Evolutionary conservation across 2,329 filamentous ascomycete species (phyloP), one percentile per base, ranked within the genome.

Genomic region (Phialophora tarda): DNA sequence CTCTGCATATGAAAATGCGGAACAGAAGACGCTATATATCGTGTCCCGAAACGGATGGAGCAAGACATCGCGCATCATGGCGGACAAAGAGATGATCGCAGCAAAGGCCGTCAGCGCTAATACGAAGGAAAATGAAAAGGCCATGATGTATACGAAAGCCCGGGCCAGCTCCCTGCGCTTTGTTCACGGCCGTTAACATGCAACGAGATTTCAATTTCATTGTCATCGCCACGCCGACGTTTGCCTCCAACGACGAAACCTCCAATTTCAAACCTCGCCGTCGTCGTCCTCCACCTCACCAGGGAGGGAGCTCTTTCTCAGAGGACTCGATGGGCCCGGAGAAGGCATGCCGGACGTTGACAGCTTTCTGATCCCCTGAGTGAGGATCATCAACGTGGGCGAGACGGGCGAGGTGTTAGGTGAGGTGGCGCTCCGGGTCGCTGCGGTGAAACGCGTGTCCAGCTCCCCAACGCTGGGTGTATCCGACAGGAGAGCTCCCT

Each of bases 401-500:
- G 28, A 55, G 1, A 28, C 14, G 48, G 23, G 21, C 23, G 48
- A 53, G 21, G 24, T 55, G n/a, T n/a, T n/a, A 12, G 28, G 10
- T 12, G 30, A 28, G 28, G 2, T 47, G 47, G 47, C 11, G 28
- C 30, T 34, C 4, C 32, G 28, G 23, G 53, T 30, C 8, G 14
- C 41, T 0, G 23, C 28, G 7, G 51, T 21, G 30, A 32, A 24
- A 21, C 26, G 21, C 14, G 62, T 53, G 8, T 60, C 55, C 21
- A 55, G 32, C 26, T 59, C 50, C 4, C 30, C 41, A 10, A 65
- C 50, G 21, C 58, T 41, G 51, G 50, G 60, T 21, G 53, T 62
- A 28, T 66, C 64, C 5, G 64, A 62, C n/a, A 66, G 53, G 1
- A 62, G 64, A 44, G 59, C 41, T 44, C 55, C 64, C 14, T 59